phyloP scores from a whole-genome alignment of 306 rosid species.

The Malus asiatica region DNA sequence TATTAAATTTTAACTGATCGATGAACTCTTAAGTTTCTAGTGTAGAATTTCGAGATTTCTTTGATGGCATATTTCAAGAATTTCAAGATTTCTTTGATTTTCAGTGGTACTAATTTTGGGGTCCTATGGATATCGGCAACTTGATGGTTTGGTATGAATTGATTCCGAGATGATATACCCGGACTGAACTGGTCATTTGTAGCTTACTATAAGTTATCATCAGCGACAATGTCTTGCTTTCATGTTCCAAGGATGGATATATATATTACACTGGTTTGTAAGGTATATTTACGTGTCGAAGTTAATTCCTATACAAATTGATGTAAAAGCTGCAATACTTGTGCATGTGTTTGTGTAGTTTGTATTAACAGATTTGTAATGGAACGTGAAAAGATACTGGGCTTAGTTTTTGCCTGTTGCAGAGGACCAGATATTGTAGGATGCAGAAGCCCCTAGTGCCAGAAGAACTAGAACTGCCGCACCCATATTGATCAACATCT shows the following conservation, averaged over 20 bases:
- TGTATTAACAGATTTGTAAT: not conserved
- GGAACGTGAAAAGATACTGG: not conserved
- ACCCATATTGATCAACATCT: slow-evolving; percentile 30
- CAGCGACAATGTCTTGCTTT: no score
- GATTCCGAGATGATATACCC: no score
- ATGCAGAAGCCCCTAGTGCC: slow-evolving; percentile 41
- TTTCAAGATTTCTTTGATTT: no score
- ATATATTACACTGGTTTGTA: not conserved
- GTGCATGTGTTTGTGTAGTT: not conserved
- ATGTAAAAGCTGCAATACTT: not conserved
- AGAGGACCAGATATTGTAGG: slow-evolving; percentile 24
- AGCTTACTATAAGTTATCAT: no score
- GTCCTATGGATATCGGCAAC: not conserved
- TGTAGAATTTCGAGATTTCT: no score
- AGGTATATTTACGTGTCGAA: not conserved
- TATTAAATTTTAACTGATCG: not conserved
- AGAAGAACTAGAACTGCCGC: slow-evolving; percentile 46
- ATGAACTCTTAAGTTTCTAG: not conserved
- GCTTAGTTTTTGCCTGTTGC: slow-evolving; percentile 10
- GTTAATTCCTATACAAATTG: not conserved
- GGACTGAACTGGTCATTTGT: no score
- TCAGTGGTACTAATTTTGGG: not conserved
- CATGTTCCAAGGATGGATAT: not conserved
- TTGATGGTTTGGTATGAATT: not conserved
- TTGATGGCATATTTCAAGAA: no score